These are phyloP conservation scores for Paxillus involutus DNA, from an alignment of 768 basidiomycete species.

Conservation along the genomic window DNA sequence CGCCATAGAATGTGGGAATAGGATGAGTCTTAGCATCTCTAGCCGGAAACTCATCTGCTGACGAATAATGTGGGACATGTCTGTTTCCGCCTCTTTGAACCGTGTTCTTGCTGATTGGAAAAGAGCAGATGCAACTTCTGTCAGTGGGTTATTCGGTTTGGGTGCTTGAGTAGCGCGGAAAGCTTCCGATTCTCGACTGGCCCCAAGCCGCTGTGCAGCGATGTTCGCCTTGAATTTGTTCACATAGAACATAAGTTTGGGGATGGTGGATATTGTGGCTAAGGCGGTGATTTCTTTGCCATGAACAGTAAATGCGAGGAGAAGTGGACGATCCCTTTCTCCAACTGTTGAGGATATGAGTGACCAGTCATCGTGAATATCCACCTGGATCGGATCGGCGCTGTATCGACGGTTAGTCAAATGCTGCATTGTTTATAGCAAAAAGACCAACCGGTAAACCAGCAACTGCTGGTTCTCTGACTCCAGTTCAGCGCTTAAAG, in stretches of 20 bases:
- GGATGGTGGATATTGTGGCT: conserved; percentile 73
- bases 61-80: conserved; percentile 58
- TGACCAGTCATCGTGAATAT: conserved; percentile 84
- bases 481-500: conserved; percentile 63
- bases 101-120: conserved; percentile 68
- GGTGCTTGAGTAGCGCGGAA: conserved; percentile 73
- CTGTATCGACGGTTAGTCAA: conserved; percentile 35
- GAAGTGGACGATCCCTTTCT: conserved; percentile 51
- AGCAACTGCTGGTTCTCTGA: conserved; percentile 76
- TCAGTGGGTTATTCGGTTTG: conserved; percentile 77
- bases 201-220: conserved; percentile 70
- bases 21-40: conserved; percentile 59
- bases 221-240: conserved; percentile 77
- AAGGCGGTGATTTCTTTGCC: conserved; percentile 68
- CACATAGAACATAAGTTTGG: conserved; percentile 70
- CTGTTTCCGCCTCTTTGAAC: conserved; percentile 65
- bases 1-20: conserved; percentile 79
- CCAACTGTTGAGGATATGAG: conserved; percentile 39
- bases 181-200: conserved; percentile 74
- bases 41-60: conserved; percentile 77
- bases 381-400: conserved; percentile 74
- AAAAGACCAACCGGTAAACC: conserved; percentile 63
- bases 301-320: conserved; percentile 71
- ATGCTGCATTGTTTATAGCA: neutral
- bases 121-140: conserved; percentile 86